These are phyloP conservation scores for Penicillium sclerotigenum DNA, from an alignment of 2,329 filamentous ascomycete genomes.

Conservation along the genomic window DNA sequence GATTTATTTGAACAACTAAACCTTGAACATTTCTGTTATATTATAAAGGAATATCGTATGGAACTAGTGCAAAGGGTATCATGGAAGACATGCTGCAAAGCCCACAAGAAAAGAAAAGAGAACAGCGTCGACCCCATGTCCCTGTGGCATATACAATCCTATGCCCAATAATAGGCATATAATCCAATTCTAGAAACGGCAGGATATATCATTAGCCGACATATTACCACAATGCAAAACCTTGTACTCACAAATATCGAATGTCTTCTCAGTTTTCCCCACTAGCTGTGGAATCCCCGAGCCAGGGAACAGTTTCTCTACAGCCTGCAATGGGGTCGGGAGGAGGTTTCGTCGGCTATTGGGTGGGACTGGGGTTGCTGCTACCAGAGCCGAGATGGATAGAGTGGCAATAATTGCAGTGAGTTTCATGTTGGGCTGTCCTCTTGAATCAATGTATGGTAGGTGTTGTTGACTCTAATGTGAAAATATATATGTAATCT, in stretches of 20 bases:
- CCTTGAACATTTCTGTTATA: too few species aligned
- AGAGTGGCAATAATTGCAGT: conserved; percentile 11
- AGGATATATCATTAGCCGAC: not conserved
- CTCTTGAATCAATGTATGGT: not conserved
- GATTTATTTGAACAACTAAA: not conserved
- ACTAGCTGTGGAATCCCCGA: conserved; percentile 15
- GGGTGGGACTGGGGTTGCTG: conserved; percentile 7
- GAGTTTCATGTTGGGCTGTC: conserved; percentile 15
- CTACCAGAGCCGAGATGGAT: conserved; percentile 6
- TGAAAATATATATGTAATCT: not conserved
- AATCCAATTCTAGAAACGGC: not conserved
- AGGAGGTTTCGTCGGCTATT: not conserved
- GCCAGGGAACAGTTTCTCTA: conserved; percentile 17
- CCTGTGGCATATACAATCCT: not conserved
- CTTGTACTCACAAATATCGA: conserved; percentile 12
- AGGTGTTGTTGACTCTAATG: not conserved
- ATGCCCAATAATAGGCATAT: not conserved
- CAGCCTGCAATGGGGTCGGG: conserved; percentile 10
- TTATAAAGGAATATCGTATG: not conserved
- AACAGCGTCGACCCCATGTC: not conserved
- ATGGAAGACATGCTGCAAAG: not conserved
- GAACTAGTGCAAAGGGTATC: not conserved
- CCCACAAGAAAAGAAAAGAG: not conserved
- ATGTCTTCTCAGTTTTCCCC: conserved; percentile 7
- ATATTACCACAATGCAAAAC: not conserved